Evolutionary conservation across 2,329 filamentous ascomycete genomes (phyloP).

Genomic region (Dendryphion nanum): DNA sequence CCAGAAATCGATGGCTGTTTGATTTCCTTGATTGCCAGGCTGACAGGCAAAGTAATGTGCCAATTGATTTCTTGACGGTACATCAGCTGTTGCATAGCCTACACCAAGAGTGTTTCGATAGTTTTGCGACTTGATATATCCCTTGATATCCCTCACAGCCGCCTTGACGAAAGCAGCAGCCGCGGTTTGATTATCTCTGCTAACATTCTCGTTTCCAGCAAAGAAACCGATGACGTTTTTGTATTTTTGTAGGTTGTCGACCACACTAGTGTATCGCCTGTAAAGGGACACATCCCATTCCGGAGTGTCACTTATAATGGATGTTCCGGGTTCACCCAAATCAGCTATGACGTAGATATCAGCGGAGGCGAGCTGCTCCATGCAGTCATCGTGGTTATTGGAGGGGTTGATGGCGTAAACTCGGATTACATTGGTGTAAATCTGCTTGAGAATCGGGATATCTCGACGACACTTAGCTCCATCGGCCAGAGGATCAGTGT

Average conservation of each 20-base stretch:
- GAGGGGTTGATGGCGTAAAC: slow-evolving; percentile 87
- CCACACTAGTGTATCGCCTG: slow-evolving; percentile 75
- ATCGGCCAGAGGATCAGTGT: slow-evolving; percentile 81
- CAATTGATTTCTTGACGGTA: slow-evolving; percentile 77
- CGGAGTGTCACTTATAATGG: slow-evolving; percentile 79
- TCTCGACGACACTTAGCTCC: slow-evolving; percentile 73
- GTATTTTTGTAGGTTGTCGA: slow-evolving; percentile 80
- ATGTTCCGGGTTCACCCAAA: slow-evolving; percentile 56
- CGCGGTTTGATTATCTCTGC: slow-evolving; percentile 79
- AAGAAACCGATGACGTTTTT: slow-evolving; percentile 96
- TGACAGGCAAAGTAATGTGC: slow-evolving; percentile 96
- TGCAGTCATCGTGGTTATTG: slow-evolving; percentile 74
- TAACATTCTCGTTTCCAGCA: slow-evolving; percentile 95
- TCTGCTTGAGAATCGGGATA: slow-evolving; percentile 73
- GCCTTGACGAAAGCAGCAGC: slow-evolving; percentile 96
- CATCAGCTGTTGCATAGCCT: slow-evolving; percentile 94
- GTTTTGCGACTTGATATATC: slow-evolving; percentile 76
- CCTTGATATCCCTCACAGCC: slow-evolving; percentile 91
- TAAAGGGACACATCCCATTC: slow-evolving; percentile 78
- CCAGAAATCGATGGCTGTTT: slow-evolving; percentile 85
- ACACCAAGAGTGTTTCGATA: slow-evolving; percentile 75
- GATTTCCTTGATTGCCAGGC: slow-evolving; percentile 36
- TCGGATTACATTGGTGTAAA: slow-evolving; percentile 88
- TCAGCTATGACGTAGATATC: slow-evolving; percentile 96
- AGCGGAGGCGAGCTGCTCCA: slow-evolving; percentile 73